A percentile compares a stretch with the other conserved stretches of the same genome.
Conservation (phyloP, 176 grass and related monocot species). For the Rhynchospora breviuscula region DNA sequence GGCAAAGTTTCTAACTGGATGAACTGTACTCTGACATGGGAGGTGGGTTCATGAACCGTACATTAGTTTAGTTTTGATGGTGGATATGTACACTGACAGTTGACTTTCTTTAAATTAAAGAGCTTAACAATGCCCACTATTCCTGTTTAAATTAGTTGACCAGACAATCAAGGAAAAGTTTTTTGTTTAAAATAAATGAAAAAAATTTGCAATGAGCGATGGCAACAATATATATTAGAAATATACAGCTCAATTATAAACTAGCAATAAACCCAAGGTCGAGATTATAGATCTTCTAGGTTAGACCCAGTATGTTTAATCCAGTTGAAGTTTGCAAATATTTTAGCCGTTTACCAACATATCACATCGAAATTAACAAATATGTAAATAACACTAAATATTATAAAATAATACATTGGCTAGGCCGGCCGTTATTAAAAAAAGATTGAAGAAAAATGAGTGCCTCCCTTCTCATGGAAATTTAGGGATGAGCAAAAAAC, state of each 20-base stretch:
- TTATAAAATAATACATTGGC: too few species aligned
- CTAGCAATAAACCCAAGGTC: background rate
- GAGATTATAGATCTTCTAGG: background rate
- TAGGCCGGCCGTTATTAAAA: too few species aligned
- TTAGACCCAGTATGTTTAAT: background rate
- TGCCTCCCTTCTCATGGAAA: too few species aligned
- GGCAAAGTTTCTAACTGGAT: background rate
- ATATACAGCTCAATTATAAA: background rate
- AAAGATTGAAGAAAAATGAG: too few species aligned
- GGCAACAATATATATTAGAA: background rate
- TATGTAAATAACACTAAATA: too few species aligned
- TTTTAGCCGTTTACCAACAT: too few species aligned
- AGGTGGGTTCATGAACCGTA: slow-evolving; percentile 26
- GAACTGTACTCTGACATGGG: slow-evolving; percentile 19
- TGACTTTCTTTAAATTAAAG: background rate
- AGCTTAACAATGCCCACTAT: background rate
- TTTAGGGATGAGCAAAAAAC: too few species aligned
- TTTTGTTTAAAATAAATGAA: too few species aligned
- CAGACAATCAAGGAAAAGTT: background rate
- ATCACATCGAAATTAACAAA: too few species aligned
- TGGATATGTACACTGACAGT: background rate
- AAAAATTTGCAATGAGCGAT: background rate
- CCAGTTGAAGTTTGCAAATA: background rate
- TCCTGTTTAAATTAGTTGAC: background rate
- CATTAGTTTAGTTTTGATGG: background rate